These are phyloP conservation scores for Geranium brycei DNA, from an alignment of 345 rosid species.

Conservation along the genomic window DNA sequence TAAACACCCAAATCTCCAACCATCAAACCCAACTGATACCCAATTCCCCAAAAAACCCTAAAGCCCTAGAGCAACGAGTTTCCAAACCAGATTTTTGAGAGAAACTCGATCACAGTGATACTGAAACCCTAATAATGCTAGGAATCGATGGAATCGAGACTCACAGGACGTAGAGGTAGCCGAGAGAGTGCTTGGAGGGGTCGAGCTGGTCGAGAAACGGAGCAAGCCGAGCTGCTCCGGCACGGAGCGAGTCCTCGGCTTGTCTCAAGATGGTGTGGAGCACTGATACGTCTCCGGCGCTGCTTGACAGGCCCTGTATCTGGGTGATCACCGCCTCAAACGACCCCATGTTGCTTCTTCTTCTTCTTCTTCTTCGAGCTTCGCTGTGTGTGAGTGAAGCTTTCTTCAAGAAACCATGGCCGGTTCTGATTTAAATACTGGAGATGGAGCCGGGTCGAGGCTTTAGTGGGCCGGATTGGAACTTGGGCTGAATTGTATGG, in stretches of 20 bases:
- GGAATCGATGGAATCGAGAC: slow-evolving; percentile 4
- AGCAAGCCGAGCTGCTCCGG: slow-evolving; percentile 24
- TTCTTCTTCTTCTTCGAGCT: background rate
- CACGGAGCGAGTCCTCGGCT: slow-evolving; percentile 41
- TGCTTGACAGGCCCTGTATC: slow-evolving; percentile 49
- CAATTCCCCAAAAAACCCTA: background rate
- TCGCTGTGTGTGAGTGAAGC: too few relatives aligned
- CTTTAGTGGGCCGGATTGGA: too few relatives aligned
- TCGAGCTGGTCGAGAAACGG: slow-evolving; percentile 57
- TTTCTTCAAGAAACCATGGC: too few relatives aligned
- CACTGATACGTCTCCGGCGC: slow-evolving; percentile 30
- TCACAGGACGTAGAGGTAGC: slow-evolving; percentile 61
- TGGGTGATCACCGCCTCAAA: slow-evolving; percentile 40
- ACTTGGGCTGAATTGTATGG: too few relatives aligned
- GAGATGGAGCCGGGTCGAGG: too few relatives aligned
- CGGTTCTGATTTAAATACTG: too few relatives aligned
- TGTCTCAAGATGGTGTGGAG: slow-evolving; percentile 38
- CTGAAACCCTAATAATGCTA: background rate
- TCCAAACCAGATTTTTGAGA: background rate
- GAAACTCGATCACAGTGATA: background rate
- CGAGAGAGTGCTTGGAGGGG: slow-evolving; percentile 54
- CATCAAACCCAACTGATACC: background rate
- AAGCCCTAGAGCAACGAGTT: background rate
- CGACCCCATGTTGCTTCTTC: slow-evolving; percentile 19
- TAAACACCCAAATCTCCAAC: background rate